Percentiles rank a stretch among this genome's conserved stretches.
Conservation (phyloP, 192 early-diverging fungal genomes). For the Rhizoclosmatium sp. region DNA sequence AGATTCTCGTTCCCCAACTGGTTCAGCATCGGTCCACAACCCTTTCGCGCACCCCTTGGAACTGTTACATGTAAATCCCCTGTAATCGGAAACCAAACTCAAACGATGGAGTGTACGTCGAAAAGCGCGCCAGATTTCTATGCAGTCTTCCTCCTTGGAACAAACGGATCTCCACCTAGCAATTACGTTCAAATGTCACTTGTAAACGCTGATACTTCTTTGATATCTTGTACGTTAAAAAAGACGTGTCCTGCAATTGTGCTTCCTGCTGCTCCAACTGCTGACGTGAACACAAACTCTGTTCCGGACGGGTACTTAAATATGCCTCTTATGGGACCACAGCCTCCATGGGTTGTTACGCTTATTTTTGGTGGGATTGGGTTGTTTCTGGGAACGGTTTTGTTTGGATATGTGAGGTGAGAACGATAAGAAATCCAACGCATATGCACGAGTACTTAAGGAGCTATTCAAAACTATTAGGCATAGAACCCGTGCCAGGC, state of each 20-base stretch:
- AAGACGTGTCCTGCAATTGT: constrained; percentile 2
- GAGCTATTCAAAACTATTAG: background rate
- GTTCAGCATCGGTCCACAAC: constrained; percentile 30
- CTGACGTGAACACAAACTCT: background rate
- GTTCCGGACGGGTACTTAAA: constrained; percentile 12
- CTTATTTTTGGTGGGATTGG: constrained; percentile 11
- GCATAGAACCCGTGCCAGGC: background rate
- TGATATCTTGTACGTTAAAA: background rate
- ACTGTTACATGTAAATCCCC: constrained; percentile 26
- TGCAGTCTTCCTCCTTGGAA: constrained; percentile 26
- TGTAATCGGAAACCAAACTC: background rate
- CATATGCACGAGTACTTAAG: no score
- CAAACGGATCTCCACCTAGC: background rate
- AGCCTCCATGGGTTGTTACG: constrained; percentile 26
- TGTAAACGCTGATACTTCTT: background rate
- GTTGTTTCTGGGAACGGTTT: background rate
- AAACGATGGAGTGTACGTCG: constrained; percentile 17
- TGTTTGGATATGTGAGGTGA: constrained; percentile 13
- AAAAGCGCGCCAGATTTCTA: background rate
- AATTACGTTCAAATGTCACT: constrained; percentile 8
- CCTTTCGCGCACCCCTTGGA: constrained; percentile 29
- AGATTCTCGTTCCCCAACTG: constrained; percentile 23
- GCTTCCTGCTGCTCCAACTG: no score
- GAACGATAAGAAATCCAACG: background rate
- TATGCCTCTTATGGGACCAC: constrained; percentile 8